Base-by-base conservation (phyloP, 306 rosid genomes). In the Medicago ruthenica region DNA sequence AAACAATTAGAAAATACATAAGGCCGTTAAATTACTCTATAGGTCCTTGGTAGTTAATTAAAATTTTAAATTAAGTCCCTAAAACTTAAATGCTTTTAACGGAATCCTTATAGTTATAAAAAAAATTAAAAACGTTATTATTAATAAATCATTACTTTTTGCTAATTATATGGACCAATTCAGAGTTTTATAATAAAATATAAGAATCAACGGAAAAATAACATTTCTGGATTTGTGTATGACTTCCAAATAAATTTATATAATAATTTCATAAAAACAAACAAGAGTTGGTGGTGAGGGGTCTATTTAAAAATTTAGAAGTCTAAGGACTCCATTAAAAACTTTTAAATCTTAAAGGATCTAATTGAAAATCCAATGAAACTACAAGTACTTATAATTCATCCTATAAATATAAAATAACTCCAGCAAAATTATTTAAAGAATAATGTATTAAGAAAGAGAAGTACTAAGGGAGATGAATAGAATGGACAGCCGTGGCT, bases 371-470 rank as follows among this genome's bases (percentile, higher is more conserved):
- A 65, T 39, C 41, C 51, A 65, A 41, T 39, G 51, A 65, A 65
- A 63, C 69, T 36, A 36, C 45, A 59, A 59, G 65, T 24, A 24
- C 65, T 59, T 59, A 24, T 63, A 36, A 63, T 63, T 63, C 45
- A 63, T 16, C 27, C 69, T 39, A 17, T 39, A 21, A 11, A 65
- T 17, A 74, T 54, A 66, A 74, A 78, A 78, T 73, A 73, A 57
- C 69, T 37, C 16, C 72, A 5, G 7, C 7, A 20, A 7, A 53
- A 22, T 40, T 2, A 6, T 18, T 36, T 59, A 44, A 17, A 34
- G 53, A 72, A 64, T 22, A 20, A 62, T 68, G 34, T 63, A 42
- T 53, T 15, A 50, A 55, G 74, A 41, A 47, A 79, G 22, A 65
- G 70, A 70, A 41, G 45, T 31, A 73, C 63, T 44, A 73, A 76